Evolutionary conservation across 192 early-diverging fungal species (phyloP).

Genomic region (Gamsiella multidivaricata): DNA sequence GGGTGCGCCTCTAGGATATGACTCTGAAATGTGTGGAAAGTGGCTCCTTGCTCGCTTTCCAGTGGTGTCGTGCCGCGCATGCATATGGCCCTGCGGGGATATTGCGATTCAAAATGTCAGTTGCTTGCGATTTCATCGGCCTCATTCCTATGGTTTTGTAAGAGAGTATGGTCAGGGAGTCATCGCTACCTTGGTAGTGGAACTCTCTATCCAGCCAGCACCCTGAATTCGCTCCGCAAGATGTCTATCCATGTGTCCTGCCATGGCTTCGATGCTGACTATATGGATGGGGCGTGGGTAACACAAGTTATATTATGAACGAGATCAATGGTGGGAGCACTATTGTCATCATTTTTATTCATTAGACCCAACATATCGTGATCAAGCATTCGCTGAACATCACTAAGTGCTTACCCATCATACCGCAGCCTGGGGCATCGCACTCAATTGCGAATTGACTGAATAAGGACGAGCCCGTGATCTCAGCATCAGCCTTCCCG

Average conservation of each 20-base stretch:
- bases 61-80: no score
- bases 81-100: no score
- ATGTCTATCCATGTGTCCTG: constrained; percentile 43
- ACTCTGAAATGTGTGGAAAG: background rate
- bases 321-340: no score
- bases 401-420: constrained; percentile 24
- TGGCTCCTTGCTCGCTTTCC: background rate
- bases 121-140: no score
- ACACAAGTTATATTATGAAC: background rate
- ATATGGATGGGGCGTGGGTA: background rate
- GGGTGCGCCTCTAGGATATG: background rate
- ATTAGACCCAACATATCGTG: no score
- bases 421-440: constrained; percentile 30
- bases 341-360: no score
- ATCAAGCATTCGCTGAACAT: no score
- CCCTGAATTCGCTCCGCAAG: constrained; percentile 37
- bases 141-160: no score
- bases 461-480: background rate
- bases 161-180: no score
- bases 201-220: no score
- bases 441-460: constrained; percentile 24
- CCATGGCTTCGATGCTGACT: constrained; percentile 41
- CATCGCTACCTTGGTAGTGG: background rate
- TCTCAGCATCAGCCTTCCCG: background rate
- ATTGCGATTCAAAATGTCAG: no score